Percentiles rank a stretch among this genome's conserved stretches.
These are phyloP conservation scores for Neospermospora avenae DNA, from an alignment of 2,329 filamentous ascomycete genomes.

Conservation along the genomic window DNA sequence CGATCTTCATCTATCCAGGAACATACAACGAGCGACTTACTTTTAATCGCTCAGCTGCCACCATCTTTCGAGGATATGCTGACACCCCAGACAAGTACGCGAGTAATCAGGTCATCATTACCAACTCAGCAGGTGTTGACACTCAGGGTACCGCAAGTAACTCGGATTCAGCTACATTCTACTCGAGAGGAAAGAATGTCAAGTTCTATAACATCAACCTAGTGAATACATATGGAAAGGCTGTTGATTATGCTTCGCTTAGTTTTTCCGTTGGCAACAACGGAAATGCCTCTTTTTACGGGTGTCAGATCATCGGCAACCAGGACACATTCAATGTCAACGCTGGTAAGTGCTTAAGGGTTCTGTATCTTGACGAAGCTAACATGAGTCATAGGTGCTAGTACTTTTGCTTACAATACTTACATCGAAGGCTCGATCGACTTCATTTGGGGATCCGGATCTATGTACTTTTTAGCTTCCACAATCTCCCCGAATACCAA, in stretches of 20 bases:
- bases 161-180: conserved; percentile 9
- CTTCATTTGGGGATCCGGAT: conserved; percentile 11
- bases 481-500: conserved; percentile 6
- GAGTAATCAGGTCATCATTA: conserved; percentile 10
- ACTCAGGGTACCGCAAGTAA: conserved; percentile 7
- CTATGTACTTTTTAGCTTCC: conserved; percentile 6
- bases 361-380: neutral
- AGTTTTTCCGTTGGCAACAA: conserved; percentile 39
- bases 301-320: conserved; percentile 6
- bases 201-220: conserved; percentile 11
- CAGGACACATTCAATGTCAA: conserved; percentile 12
- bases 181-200: conserved; percentile 9
- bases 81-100: neutral
- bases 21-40: conserved; percentile 52
- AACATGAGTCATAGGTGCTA: neutral
- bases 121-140: conserved; percentile 6
- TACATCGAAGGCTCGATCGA: conserved; percentile 6
- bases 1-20: conserved; percentile 52
- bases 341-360: neutral
- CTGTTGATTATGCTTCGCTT: conserved; percentile 6
- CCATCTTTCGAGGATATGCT: conserved; percentile 8
- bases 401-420: too few relatives aligned
- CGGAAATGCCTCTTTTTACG: conserved; percentile 39
- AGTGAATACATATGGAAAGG: conserved; percentile 6
- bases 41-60: conserved; percentile 36